Conservation (phyloP, 305 asterid genomes). For the Solanum aculeatissimum region DNA sequence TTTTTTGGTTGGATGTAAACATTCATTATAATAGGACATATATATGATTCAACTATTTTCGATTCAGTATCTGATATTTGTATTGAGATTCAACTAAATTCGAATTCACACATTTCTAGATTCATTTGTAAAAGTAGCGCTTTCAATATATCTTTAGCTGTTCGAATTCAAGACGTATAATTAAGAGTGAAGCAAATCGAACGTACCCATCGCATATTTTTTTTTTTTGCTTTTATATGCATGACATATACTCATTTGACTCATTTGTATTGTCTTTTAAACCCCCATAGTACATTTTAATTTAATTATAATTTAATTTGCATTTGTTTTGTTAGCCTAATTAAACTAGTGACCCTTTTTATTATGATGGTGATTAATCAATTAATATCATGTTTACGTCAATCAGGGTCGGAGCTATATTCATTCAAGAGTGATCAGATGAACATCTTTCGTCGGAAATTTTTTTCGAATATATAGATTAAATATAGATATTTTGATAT, state of each 20-base stretch:
- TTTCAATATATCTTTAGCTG: too few relatives aligned
- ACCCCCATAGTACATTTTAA: neutral
- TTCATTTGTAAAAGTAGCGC: neutral
- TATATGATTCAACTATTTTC: neutral
- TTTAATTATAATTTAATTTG: neutral
- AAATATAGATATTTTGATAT: too few relatives aligned
- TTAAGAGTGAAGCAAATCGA: too few relatives aligned
- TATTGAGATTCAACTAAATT: accelerated
- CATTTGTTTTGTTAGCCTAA: neutral
- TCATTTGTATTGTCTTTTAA: neutral
- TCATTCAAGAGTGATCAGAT: too few relatives aligned
- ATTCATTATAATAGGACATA: neutral
- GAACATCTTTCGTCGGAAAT: too few relatives aligned
- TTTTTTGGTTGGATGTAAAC: neutral
- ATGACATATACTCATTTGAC: neutral
- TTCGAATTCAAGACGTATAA: too few relatives aligned
- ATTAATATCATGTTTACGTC: neutral
- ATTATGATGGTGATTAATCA: neutral
- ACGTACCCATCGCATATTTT: too few relatives aligned
- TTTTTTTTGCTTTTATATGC: neutral
- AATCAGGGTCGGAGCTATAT: too few relatives aligned
- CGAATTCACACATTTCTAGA: accelerated
- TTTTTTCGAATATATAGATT: too few relatives aligned
- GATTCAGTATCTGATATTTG: neutral
- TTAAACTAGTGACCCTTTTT: neutral